A percentile compares a stretch with the other conserved stretches of the same genome.
These are phyloP conservation scores for Paracamarosporium sp. DNA, from an alignment of 2,329 filamentous ascomycete genomes.

Conservation along the genomic window DNA sequence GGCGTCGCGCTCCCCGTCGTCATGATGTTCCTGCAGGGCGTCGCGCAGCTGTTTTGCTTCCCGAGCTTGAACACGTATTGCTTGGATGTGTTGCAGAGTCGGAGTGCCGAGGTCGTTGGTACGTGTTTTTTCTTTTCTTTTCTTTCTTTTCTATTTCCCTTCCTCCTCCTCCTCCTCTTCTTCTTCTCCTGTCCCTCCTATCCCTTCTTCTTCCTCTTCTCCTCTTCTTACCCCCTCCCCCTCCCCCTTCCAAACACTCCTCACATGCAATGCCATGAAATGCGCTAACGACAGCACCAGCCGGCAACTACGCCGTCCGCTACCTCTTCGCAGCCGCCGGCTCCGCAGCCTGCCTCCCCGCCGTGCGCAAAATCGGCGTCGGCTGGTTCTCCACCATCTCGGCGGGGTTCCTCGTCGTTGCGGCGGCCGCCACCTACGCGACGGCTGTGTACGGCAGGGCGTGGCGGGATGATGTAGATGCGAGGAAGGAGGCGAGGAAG, in stretches of 20 bases:
- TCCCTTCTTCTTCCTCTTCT: too few species aligned
- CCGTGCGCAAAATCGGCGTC: conserved; percentile 75
- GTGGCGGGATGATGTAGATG: conserved; percentile 64
- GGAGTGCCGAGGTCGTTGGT: conserved; percentile 72
- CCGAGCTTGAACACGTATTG: conserved; percentile 81
- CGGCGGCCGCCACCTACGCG: conserved; percentile 55
- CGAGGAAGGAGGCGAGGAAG: conserved; percentile 51
- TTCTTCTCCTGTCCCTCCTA: too few species aligned
- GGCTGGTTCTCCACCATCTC: conserved; percentile 82
- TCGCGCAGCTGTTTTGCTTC: conserved; percentile 78
- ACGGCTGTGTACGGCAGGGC: conserved; percentile 58
- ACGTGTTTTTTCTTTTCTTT: too few species aligned
- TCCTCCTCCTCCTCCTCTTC: background rate
- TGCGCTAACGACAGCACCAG: too few species aligned
- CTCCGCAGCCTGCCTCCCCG: conserved; percentile 75
- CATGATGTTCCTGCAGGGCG: conserved; percentile 76
- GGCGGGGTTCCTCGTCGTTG: conserved; percentile 61
- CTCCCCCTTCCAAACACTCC: too few species aligned
- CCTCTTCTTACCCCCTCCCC: too few species aligned
- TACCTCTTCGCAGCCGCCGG: conserved; percentile 77
- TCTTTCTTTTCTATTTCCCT: too few species aligned
- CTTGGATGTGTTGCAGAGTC: conserved; percentile 77
- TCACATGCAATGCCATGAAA: too few species aligned
- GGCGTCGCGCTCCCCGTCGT: conserved; percentile 70
- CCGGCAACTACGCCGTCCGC: conserved; percentile 79